Percentiles rank a stretch among this genome's conserved stretches.
Evolutionary conservation across 371 early-diverging fungal genomes (phyloP).

Genomic region (Mucor lusitanicus): DNA sequence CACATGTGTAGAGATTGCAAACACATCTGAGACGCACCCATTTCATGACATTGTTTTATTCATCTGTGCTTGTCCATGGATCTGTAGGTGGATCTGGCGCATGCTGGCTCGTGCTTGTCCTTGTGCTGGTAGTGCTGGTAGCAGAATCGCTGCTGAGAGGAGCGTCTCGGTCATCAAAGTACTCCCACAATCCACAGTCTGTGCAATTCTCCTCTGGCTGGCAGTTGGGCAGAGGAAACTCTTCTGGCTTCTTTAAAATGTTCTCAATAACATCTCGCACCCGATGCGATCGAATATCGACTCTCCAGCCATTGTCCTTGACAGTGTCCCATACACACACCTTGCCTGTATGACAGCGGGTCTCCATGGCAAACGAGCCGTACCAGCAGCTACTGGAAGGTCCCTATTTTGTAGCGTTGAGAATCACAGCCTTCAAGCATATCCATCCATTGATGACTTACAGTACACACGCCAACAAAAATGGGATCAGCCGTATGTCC

Average conservation of each 20-base stretch:
- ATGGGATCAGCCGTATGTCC: slow-evolving; percentile 95
- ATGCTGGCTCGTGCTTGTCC: not conserved
- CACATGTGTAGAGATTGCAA: not conserved
- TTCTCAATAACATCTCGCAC: slow-evolving; percentile 79
- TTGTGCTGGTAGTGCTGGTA: not conserved
- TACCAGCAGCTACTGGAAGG: slow-evolving; percentile 79
- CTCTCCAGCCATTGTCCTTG: slow-evolving; percentile 68
- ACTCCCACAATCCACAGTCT: slow-evolving; percentile 81
- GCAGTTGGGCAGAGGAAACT: slow-evolving; percentile 44
- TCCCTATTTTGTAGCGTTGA: slow-evolving; percentile 39
- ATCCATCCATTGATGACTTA: slow-evolving; percentile 14
- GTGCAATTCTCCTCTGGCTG: slow-evolving; percentile 68
- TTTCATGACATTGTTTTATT: no score
- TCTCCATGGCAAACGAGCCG: slow-evolving; percentile 90
- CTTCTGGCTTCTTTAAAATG: slow-evolving; percentile 63
- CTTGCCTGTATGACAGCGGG: slow-evolving; percentile 56
- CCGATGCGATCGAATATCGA: slow-evolving; percentile 78
- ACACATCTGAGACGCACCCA: not conserved
- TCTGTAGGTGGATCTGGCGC: not conserved
- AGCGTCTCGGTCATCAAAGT: slow-evolving; percentile 43
- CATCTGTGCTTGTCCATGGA: not conserved
- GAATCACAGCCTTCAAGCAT: not conserved
- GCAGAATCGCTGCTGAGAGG: not conserved
- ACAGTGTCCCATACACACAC: slow-evolving; percentile 74
- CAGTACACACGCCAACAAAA: slow-evolving; percentile 86